These are phyloP conservation scores for Chalciporus pseudorubinellus DNA, from an alignment of 768 basidiomycete genomes.

Conservation along the genomic window DNA sequence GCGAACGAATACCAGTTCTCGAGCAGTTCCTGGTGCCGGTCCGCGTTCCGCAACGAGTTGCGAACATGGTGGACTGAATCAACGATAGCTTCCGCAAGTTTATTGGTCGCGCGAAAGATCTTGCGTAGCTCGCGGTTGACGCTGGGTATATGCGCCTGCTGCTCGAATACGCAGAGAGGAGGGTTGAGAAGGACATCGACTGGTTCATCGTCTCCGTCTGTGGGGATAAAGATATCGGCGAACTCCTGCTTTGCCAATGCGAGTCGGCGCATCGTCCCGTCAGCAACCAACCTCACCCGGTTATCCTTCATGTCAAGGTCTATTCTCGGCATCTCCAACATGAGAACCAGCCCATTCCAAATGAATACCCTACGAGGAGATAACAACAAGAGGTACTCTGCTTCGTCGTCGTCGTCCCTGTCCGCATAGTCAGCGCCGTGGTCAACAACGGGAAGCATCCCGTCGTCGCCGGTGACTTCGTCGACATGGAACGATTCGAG, in stretches of 20 bases:
- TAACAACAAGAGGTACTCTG: conserved; percentile 78
- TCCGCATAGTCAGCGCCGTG: conserved; percentile 37
- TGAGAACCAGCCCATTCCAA: conserved; percentile 88
- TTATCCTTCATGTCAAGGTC: conserved; percentile 84
- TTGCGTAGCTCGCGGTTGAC: conserved; percentile 90
- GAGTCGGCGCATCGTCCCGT: conserved; percentile 79
- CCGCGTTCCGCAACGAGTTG: conserved; percentile 54
- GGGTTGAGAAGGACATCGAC: conserved; percentile 41
- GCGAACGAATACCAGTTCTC: conserved; percentile 96
- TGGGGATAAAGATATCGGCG: conserved; percentile 55
- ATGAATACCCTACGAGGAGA: conserved; percentile 85
- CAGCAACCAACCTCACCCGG: conserved; percentile 88
- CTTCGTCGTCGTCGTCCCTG: conserved; percentile 54
- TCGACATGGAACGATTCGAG: conserved; percentile 81
- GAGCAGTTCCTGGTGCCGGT: conserved; percentile 77
- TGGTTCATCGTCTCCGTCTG: conserved; percentile 62
- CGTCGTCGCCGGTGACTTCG: conserved; percentile 54
- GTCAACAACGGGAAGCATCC: conserved; percentile 42
- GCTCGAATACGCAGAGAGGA: conserved; percentile 61
- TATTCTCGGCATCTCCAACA: conserved; percentile 69
- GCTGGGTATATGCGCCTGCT: conserved; percentile 85
- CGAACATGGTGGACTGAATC: conserved; percentile 89
- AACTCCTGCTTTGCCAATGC: conserved; percentile 77
- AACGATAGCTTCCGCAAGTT: conserved; percentile 89
- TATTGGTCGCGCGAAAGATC: conserved; percentile 85